phyloP scores from a whole-genome alignment of 1,284 basidiomycete species.

The Somion occarium region DNA sequence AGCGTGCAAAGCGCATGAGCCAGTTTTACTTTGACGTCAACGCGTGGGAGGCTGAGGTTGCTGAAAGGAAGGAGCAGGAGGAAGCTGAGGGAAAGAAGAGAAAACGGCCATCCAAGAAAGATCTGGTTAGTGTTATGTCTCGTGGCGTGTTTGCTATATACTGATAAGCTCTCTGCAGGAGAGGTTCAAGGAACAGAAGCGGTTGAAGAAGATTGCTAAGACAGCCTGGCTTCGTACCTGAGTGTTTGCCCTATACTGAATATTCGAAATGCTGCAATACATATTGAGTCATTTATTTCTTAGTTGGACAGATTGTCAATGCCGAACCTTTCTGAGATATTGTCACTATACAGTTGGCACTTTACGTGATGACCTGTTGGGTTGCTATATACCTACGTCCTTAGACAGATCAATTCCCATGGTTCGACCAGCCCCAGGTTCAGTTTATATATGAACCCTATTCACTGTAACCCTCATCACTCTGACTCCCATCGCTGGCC shows the following conservation, averaged over 20 bases:
- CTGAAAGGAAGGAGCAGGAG: conserved; percentile 47
- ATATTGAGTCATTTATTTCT: too few relatives aligned
- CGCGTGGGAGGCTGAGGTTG: conserved; percentile 75
- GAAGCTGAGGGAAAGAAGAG: conserved; percentile 54
- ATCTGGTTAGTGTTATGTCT: conserved; percentile 61
- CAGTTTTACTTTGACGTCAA: conserved; percentile 86
- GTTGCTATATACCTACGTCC: too few relatives aligned
- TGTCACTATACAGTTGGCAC: too few relatives aligned
- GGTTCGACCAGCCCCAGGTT: too few relatives aligned
- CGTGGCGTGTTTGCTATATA: conserved; percentile 8
- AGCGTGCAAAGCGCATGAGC: conserved; percentile 82
- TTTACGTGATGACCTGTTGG: too few relatives aligned
- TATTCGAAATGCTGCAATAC: too few relatives aligned
- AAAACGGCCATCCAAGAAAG: conserved; percentile 79
- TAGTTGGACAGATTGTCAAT: too few relatives aligned
- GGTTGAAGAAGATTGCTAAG: conserved; percentile 78
- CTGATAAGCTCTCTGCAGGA: conserved; percentile 46
- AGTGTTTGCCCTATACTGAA: background rate
- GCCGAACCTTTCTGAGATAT: too few relatives aligned
- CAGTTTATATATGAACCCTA: too few relatives aligned
- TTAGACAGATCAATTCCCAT: too few relatives aligned
- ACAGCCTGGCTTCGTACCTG: conserved; percentile 85
- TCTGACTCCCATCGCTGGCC: too few relatives aligned
- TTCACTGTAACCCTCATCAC: too few relatives aligned
- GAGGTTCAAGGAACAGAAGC: conserved; percentile 83